phyloP scores from a whole-genome alignment of 2,329 filamentous ascomycete species.

The Botryotinia convoluta region DNA sequence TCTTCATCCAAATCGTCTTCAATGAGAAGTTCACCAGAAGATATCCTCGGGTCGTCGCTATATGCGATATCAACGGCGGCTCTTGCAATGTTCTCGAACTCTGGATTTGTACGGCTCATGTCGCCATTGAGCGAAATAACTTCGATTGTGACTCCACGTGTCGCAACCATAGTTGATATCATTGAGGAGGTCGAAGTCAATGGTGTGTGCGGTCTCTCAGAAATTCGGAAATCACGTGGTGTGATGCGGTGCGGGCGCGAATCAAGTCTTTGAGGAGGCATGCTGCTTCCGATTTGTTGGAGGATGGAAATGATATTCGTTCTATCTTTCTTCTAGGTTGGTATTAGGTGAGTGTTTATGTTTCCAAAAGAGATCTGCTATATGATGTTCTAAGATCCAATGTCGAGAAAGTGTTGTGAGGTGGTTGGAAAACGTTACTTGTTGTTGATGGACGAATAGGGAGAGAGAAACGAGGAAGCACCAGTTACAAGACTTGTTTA shows the following conservation, averaged over 20 bases:
- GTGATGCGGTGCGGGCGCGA: not conserved
- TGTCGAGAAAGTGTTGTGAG: not conserved
- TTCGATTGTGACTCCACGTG: not conserved
- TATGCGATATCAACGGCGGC: not conserved
- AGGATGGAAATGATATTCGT: not conserved
- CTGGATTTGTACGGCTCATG: not conserved
- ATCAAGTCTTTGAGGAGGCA: not conserved
- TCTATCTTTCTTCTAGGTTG: not conserved
- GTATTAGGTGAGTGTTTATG: not conserved
- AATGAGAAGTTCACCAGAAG: not conserved
- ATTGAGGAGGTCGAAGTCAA: too few relatives aligned
- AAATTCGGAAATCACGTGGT: too few relatives aligned
- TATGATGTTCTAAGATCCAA: not conserved
- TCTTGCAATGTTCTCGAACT: not conserved
- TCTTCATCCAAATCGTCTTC: not conserved
- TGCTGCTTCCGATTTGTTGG: not conserved
- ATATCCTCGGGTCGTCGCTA: not conserved
- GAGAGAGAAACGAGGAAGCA: not conserved
- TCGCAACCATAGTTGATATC: not conserved
- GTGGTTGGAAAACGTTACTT: not conserved
- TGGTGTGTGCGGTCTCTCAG: not conserved
- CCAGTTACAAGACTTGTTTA: not conserved
- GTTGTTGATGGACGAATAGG: not conserved
- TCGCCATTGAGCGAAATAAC: not conserved
- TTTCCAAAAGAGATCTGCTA: not conserved